Evolutionary conservation across 2,329 filamentous ascomycete species (phyloP).

Genomic region (Sordariomycetes sp.): DNA sequence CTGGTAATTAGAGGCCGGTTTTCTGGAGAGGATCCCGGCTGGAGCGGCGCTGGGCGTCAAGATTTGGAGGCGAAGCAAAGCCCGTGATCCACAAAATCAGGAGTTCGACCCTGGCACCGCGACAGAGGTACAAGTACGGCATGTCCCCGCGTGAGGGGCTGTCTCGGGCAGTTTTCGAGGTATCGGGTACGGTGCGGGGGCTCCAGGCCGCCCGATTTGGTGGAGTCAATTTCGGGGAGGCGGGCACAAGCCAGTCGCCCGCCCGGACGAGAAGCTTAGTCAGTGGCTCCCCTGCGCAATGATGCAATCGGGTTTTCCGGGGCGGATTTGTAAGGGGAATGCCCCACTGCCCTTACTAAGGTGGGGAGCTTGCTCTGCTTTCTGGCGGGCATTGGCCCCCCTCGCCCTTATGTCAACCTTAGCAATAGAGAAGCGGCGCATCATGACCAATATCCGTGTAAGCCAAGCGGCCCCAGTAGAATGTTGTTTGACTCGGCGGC

Average conservation of each 20-base stretch:
- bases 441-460: conserved; percentile 3
- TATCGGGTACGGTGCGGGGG: neutral
- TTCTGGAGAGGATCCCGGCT: too few species aligned
- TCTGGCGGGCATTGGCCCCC: neutral
- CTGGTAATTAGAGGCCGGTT: too few species aligned
- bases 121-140: too few species aligned
- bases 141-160: neutral
- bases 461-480: neutral
- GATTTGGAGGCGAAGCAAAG: too few species aligned
- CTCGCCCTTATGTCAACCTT: neutral
- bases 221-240: neutral
- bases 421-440: neutral
- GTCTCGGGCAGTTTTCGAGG: neutral
- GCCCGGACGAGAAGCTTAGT: neutral
- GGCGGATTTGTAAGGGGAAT: neutral
- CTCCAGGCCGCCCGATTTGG: neutral
- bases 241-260: neutral
- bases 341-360: neutral
- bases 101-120: too few species aligned
- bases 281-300: neutral
- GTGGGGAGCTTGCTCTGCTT: neutral
- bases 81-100: too few species aligned
- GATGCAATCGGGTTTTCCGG: neutral
- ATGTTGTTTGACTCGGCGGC: neutral
- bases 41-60: too few species aligned